Percentiles rank a stretch among this genome's conserved stretches.
phyloP scores from a whole-genome alignment of 2,329 filamentous ascomycete species.

The Exophiala dermatitidis region DNA sequence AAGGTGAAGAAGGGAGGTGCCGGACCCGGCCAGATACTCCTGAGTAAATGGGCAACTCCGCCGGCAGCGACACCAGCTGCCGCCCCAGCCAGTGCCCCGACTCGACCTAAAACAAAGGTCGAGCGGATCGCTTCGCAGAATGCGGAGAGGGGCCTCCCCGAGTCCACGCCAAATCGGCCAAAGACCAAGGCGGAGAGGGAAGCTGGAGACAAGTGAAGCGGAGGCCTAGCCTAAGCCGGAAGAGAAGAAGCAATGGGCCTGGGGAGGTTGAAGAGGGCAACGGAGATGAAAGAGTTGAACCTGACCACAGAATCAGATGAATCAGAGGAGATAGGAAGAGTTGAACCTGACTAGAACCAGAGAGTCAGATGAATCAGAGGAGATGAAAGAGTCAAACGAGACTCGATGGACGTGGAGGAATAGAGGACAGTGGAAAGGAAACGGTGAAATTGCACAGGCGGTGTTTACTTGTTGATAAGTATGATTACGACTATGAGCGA shows the following conservation, averaged over 20 bases:
- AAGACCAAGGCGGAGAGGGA: background rate
- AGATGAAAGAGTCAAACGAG: background rate
- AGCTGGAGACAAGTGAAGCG: background rate
- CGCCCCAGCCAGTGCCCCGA: background rate
- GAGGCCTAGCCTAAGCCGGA: too few relatives aligned
- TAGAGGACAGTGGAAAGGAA: background rate
- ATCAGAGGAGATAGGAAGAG: background rate
- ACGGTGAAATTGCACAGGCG: background rate
- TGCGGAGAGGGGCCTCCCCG: background rate
- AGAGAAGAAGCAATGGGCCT: too few relatives aligned
- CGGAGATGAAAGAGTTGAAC: too few relatives aligned
- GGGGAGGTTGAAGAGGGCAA: too few relatives aligned
- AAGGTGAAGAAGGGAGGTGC: background rate
- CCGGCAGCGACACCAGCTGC: background rate
- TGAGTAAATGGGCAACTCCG: background rate
- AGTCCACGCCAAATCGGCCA: background rate
- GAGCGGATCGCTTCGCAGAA: background rate
- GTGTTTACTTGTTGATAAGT: background rate
- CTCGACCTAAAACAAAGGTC: background rate
- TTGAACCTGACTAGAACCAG: too few relatives aligned
- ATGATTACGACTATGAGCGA: too few relatives aligned
- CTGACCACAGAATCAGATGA: too few relatives aligned
- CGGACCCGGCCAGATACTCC: background rate
- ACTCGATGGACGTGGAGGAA: background rate
- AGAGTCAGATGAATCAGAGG: too few relatives aligned